Percentiles rank a stretch among this genome's conserved stretches.
phyloP scores from a whole-genome alignment of 805 yeast species.

The Wickerhamiella azyma region DNA sequence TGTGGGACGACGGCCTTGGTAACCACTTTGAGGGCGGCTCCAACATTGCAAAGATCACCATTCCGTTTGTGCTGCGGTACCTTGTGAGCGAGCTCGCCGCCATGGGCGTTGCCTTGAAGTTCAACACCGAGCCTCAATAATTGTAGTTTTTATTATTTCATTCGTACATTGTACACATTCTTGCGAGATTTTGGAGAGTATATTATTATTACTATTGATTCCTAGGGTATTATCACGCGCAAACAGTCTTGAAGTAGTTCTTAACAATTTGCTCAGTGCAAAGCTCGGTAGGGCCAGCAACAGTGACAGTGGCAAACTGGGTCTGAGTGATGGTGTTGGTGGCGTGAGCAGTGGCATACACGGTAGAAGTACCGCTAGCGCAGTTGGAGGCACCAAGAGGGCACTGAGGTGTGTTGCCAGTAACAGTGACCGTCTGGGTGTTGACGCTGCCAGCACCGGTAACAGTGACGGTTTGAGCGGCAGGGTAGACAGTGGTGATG shows the following conservation, averaged over 20 bases:
- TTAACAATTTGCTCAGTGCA: not conserved
- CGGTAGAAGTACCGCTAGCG: not conserved
- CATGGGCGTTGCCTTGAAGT: constrained; percentile 91
- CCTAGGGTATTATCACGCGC: not conserved
- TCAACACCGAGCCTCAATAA: constrained; percentile 53
- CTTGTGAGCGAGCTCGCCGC: constrained; percentile 92
- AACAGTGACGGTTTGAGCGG: not conserved
- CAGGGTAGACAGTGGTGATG: constrained; percentile 3
- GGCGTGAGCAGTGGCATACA: not conserved
- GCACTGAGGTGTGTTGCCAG: not conserved
- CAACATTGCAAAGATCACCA: constrained; percentile 87
- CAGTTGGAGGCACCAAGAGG: not conserved
- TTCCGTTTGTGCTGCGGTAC: constrained; percentile 91
- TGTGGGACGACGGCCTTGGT: constrained; percentile 98
- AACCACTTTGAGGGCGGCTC: constrained; percentile 82
- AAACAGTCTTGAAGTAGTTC: not conserved
- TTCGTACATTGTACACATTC: not conserved
- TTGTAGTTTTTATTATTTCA: not conserved
- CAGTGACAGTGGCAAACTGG: not conserved
- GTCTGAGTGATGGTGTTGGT: not conserved
- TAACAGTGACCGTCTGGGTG: not conserved
- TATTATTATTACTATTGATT: not conserved
- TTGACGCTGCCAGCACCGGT: not conserved
- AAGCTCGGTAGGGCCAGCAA: not conserved
- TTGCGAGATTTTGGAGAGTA: too few relatives aligned